Base-by-base conservation (phyloP, 352 stramenopile species). In the Albugo candida region DNA sequence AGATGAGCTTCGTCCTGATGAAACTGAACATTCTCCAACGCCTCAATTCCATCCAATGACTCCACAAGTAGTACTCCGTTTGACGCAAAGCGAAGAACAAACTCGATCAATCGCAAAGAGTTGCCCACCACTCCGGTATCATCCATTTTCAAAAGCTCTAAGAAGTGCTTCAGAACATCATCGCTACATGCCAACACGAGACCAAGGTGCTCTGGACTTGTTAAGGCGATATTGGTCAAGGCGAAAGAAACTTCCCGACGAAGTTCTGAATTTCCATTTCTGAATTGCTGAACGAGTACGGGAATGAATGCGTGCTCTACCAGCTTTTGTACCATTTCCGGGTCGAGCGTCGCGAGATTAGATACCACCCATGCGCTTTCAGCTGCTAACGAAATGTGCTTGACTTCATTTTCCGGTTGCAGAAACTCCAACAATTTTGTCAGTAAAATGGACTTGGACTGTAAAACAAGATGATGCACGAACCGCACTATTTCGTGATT, bases 341-440 rank as follows among this genome's bases (percentile, higher is more conserved):
- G 58, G 42, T 83, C 68, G 2, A 69, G 63, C 5, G 70, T 70
- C 13, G 72, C 75, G 21, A 88, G 51, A 45, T 84, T 88, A n/a
- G 75, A 84, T 5, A 84, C 36, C 8, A 84, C 75, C 71, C 71
- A 88, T 17, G 75, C 67, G 24, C 66, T 65, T 56, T 88, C 75
- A 41, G 66, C 58, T 6, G 72, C 64, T 13, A 83, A 52, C 43
- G 71, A 58, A 11, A 60, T 58, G 45, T 63, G 59, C 4, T 34
- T 47, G 1, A 50, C 35, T 24, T 43, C 38, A 43, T 43, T 19
- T 27, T 66, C 67, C 17, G 65, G 55, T 39, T 74, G 57, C 20
- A 86, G 50, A 38, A 87, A 81, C 45, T 61, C 64, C 19, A 52
- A 35, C 11, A 87, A 47, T 53, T 81, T 82, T 13, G 58, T 61